A percentile compares a stretch with the other conserved stretches of the same genome.
Conservation (phyloP, 345 rosid species). For the Lumnitzera littorea region DNA sequence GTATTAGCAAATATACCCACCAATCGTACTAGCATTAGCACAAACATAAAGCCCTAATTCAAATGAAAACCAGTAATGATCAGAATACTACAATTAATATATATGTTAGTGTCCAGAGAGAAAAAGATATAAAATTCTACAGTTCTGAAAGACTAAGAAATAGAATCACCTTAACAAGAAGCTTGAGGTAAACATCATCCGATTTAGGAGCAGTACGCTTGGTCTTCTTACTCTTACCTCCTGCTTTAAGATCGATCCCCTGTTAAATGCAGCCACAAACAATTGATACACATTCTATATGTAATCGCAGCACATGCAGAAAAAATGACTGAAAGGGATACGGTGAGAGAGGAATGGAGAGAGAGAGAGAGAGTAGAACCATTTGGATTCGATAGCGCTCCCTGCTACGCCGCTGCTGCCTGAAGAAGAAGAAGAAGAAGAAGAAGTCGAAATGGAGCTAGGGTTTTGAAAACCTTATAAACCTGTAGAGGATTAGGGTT, state of each 20-base stretch:
- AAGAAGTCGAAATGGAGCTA: slow-evolving; percentile 9
- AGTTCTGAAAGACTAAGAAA: background rate
- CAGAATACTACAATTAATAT: no score
- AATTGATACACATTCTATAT: background rate
- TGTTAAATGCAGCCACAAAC: slow-evolving; percentile 5
- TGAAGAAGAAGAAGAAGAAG: background rate
- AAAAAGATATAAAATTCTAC: background rate
- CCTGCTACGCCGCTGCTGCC: background rate
- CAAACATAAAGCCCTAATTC: no score
- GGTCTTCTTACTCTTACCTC: slow-evolving; percentile 72
- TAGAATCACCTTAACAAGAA: slow-evolving; percentile 59
- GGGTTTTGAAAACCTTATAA: slow-evolving; percentile 35
- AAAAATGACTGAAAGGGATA: background rate
- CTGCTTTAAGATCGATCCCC: slow-evolving; percentile 75
- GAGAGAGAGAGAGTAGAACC: slow-evolving; percentile 19
- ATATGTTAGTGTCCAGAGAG: no score
- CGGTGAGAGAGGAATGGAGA: background rate
- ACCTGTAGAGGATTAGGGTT: background rate
- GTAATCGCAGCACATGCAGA: no score
- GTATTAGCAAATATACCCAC: no score
- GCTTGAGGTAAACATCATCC: slow-evolving; percentile 68
- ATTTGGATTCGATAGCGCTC: slow-evolving; percentile 14
- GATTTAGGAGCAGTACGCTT: slow-evolving; percentile 66
- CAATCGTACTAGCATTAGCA: no score
- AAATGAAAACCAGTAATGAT: no score